Base-by-base conservation (phyloP, 2,329 filamentous ascomycete species). In the Cytospora piceae region DNA sequence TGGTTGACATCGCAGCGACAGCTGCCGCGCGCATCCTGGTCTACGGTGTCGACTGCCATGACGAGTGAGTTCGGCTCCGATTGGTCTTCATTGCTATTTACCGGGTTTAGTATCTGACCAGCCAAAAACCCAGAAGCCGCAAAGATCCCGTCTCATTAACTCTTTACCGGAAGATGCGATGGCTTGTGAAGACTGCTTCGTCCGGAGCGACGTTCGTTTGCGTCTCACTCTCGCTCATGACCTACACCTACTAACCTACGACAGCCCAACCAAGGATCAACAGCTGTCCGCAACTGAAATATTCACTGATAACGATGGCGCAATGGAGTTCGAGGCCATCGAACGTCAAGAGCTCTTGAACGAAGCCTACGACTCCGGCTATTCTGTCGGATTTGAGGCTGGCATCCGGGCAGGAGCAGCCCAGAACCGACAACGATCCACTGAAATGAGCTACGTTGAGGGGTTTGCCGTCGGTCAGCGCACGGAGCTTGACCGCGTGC, bases 1-100 rank as follows among this genome's bases (percentile, higher is more conserved):
- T 63, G 29, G 12, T 63, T 51, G 61, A 63, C 31, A 53, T 63
- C 12, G 61, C 53, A 39, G 61, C 61, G n/a, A 29, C 42, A 32
- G 61, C 61, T 12, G 61, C 53, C 9, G 61, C 29, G 2, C 31
- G 12, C 6, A 53, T 63, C 39, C 53, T 63, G 7, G 31, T 24
- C 1, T 39, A 39, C 17, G 60, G 60, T 22, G 22, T 32, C 27
- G 14, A 51, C 17, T 17, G 11, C 22, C 15, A 42, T 52, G 53
- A 63, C 4, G 31, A 39, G 61, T 63, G 32, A 42, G 39, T n/a
- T n/a, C 17, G 39, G 17, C 39, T 4, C 12, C 31, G 27, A n/a
- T n/a, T 63, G 9, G 17, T 49, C 46, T 24, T 24, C 42, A 46
- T 7, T 8, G 20, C 11, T 49, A 6, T 4, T 24, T 4, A 1